A percentile compares a stretch with the other conserved stretches of the same genome.
Conservation (phyloP, 2,329 filamentous ascomycete species). For the Chaetothyriales sp. region DNA sequence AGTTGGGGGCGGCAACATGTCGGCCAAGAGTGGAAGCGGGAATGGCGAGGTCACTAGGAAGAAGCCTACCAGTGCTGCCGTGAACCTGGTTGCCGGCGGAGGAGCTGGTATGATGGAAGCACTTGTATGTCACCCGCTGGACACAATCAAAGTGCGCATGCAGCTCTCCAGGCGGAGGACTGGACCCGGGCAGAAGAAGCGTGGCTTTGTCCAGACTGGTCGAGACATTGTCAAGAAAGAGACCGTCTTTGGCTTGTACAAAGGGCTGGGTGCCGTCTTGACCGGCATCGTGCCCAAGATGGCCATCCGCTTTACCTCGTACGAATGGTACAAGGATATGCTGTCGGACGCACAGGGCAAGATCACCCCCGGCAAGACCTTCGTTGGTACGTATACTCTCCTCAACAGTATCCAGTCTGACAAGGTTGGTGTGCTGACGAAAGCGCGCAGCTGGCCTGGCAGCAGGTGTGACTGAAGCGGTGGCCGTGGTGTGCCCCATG, state of each 20-base stretch:
- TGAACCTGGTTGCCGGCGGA: conserved; percentile 93
- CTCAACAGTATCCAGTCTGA: conserved; percentile 1
- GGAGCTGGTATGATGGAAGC: conserved; percentile 99
- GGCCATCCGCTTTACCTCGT: conserved; percentile 97
- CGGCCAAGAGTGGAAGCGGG: conserved; percentile 42
- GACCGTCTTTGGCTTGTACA: conserved; percentile 87
- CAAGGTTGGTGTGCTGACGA: conserved; percentile 4
- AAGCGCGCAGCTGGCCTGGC: conserved; percentile 61
- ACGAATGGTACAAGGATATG: conserved; percentile 84
- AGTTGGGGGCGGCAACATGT: conserved; percentile 33
- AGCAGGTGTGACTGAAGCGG: conserved; percentile 90
- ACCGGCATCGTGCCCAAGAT: conserved; percentile 98
- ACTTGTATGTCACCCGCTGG: conserved; percentile 83
- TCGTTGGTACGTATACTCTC: conserved; percentile 43
- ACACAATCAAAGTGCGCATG: conserved; percentile 99
- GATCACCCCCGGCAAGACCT: conserved; percentile 59
- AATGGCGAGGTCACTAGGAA: conserved; percentile 46
- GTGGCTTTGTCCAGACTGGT: conserved; percentile 79
- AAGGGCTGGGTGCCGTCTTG: conserved; percentile 90
- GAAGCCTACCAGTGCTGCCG: conserved; percentile 70
- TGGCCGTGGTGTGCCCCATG: conserved; percentile 94
- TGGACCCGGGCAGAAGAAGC: conserved; percentile 64
- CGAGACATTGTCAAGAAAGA: conserved; percentile 76
- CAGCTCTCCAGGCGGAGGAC: conserved; percentile 81
- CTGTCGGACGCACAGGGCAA: conserved; percentile 56